Evolutionary conservation across 805 yeast species (phyloP), one percentile per base, ranked within the genome.

Genomic region (Candida hispaniensis): DNA sequence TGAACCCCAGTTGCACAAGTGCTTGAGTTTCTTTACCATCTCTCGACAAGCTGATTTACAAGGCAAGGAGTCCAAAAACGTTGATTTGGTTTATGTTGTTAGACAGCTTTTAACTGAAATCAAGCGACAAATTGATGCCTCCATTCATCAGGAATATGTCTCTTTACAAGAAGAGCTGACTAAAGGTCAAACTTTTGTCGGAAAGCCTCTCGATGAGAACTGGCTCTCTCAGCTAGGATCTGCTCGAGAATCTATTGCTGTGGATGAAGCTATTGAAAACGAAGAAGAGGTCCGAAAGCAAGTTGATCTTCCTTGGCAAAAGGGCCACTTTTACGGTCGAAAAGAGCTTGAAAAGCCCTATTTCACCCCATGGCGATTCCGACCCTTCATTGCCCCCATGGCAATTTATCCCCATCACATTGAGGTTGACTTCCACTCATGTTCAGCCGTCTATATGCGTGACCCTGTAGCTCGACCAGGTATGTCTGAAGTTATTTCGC

Each of bases 381-480:
- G 95, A 60, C 91, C 83, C 26, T 91, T 88, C 60, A 60, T 91
- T 44, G 86, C 94, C 2, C 93, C 94, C 29, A 81, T 85, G 59
- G 91, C 96, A 8, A 71, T 91, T 41, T 67, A 82, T 50, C 98
- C 98, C 17, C 76, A 80, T 44, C 97, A 91, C 58, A 63, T 91
- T 38, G 97, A 91, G 61, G 63, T 91, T 27, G 80, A 93, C 14
- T 88, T 81, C 58, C 70, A 71, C 43, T 83, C 96, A 4, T 88
- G 97, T 55, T 95, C 86, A 56, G 96, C 95, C 4, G 79, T 91
- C n/a, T 91, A 88, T 58, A 61, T 91, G 56, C 78, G 96, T 60
- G 94, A 91, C 56, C 98, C 98, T 10, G 85, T 91, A 32, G 94
- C 96, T 9, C 73, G 96, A 56, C 95, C 96, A 5, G 96, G 95